phyloP scores from a whole-genome alignment of 768 basidiomycete species.

The Epithele typhae region DNA sequence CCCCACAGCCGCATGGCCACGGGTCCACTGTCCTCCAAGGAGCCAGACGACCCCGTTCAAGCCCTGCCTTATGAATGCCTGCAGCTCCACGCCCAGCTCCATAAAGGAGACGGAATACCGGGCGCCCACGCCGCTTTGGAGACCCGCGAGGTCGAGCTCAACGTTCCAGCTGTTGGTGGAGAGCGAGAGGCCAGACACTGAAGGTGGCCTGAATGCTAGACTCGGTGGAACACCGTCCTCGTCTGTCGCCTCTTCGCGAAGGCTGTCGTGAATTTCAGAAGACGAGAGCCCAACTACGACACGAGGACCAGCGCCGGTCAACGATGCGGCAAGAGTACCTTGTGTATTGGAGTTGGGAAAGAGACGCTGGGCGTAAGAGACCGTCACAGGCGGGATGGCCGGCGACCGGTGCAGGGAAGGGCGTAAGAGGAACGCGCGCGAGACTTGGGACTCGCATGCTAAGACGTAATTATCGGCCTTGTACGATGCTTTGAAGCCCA shows the following conservation, averaged over 20 bases:
- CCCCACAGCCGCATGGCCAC: conserved; percentile 38
- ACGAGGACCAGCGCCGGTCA: conserved; percentile 36
- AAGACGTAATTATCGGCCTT: conserved; percentile 44
- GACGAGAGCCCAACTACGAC: conserved; percentile 35
- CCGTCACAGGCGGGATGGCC: conserved; percentile 32
- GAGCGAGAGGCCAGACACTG: conserved; percentile 46
- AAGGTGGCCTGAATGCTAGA: conserved; percentile 30
- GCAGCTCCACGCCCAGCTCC: conserved; percentile 53
- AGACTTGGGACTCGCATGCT: conserved; percentile 21
- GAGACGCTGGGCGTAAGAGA: conserved; percentile 47
- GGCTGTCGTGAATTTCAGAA: conserved; percentile 10
- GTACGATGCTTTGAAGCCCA: conserved; percentile 33
- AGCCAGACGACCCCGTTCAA: conserved; percentile 40
- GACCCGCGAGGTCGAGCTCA: conserved; percentile 45
- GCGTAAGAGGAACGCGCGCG: conserved; percentile 7
- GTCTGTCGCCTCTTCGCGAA: not conserved
- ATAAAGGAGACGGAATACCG: conserved; percentile 49
- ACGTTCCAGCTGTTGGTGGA: conserved; percentile 43
- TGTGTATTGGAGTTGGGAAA: conserved; percentile 44
- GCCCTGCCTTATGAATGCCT: conserved; percentile 45
- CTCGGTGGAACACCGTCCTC: conserved; percentile 1
- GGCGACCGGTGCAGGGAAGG: conserved; percentile 8
- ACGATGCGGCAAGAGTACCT: conserved; percentile 40
- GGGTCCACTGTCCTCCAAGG: conserved; percentile 47
- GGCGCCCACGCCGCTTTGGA: conserved; percentile 44